A percentile compares a stretch with the other conserved stretches of the same genome.
phyloP scores from a whole-genome alignment of 352 stramenopile genomes.

The Lagenidium sp. region DNA sequence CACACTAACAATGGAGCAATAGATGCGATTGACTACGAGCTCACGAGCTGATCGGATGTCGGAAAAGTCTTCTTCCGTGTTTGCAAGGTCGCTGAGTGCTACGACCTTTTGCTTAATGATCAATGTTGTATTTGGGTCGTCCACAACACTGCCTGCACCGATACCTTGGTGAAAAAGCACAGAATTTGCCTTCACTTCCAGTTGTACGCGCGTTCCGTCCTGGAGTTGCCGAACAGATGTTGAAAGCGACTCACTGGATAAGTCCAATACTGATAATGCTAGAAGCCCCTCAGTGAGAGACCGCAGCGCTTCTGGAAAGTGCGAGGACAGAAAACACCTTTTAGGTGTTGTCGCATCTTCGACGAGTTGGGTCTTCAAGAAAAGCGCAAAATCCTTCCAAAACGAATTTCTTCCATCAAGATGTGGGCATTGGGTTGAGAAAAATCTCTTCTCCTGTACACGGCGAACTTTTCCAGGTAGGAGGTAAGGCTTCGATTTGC shows the following conservation, averaged over 20 bases:
- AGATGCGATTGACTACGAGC: constrained; percentile 38
- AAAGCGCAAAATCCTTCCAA: constrained; percentile 64
- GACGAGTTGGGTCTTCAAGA: constrained; percentile 21
- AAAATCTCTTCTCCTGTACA: constrained; percentile 32
- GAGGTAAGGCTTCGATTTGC: constrained; percentile 17
- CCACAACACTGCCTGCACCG: constrained; percentile 8
- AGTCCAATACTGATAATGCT: constrained; percentile 39
- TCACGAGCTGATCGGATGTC: constrained; percentile 18
- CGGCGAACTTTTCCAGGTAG: constrained; percentile 32
- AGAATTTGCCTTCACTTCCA: constrained; percentile 5
- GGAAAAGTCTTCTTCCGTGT: constrained; percentile 2
- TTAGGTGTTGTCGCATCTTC: neutral
- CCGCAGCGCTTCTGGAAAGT: constrained; percentile 37
- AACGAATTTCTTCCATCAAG: constrained; percentile 37
- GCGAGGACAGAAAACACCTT: constrained; percentile 34
- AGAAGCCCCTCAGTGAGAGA: constrained; percentile 44
- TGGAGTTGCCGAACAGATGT: constrained; percentile 11
- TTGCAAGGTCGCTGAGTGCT: neutral
- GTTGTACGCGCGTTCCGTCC: constrained; percentile 3
- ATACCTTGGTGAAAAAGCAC: constrained; percentile 52
- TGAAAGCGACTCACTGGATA: constrained; percentile 14
- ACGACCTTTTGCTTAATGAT: constrained; percentile 45
- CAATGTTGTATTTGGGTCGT: constrained; percentile 23
- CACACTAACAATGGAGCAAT: constrained; percentile 37
- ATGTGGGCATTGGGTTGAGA: constrained; percentile 14